phyloP scores from a whole-genome alignment of 192 early-diverging fungal species.

The Backusella psychrophila region DNA sequence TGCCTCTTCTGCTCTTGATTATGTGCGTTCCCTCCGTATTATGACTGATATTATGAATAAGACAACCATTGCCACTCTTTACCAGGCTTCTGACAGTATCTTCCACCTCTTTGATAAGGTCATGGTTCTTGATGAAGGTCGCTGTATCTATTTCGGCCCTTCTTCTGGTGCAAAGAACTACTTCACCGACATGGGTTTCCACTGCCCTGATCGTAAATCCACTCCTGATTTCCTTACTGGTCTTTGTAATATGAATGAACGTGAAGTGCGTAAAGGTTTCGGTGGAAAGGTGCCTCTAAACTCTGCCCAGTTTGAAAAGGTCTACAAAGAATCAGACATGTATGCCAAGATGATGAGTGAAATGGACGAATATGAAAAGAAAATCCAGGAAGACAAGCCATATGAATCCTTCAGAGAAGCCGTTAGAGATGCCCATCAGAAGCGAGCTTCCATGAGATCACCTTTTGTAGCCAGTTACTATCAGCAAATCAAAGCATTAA shows the following conservation, averaged over 20 bases:
- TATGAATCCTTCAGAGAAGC: slow-evolving; percentile 43
- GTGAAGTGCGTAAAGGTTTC: slow-evolving; percentile 43
- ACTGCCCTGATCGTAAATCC: slow-evolving; percentile 51
- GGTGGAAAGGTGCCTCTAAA: slow-evolving; percentile 46
- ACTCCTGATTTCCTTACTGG: slow-evolving; percentile 67
- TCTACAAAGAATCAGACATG: slow-evolving; percentile 40
- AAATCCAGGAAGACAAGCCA: slow-evolving; percentile 30
- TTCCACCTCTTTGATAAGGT: slow-evolving; percentile 63
- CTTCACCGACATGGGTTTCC: slow-evolving; percentile 48
- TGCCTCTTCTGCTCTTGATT: slow-evolving; percentile 76
- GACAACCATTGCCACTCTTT: slow-evolving; percentile 59
- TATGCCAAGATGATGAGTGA: slow-evolving; percentile 30
- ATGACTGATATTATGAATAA: slow-evolving; percentile 65
- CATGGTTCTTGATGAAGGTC: slow-evolving; percentile 64
- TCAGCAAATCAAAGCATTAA: slow-evolving; percentile 46
- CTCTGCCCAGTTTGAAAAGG: slow-evolving; percentile 54
- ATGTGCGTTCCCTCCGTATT: slow-evolving; percentile 67
- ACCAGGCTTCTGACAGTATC: slow-evolving; percentile 74
- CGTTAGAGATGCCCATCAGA: slow-evolving; percentile 53
- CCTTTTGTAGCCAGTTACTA: slow-evolving; percentile 57
- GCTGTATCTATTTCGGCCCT: slow-evolving; percentile 60
- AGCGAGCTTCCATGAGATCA: slow-evolving; percentile 41
- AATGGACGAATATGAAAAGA: slow-evolving; percentile 28
- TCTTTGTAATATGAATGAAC: slow-evolving; percentile 57
- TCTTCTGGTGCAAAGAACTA: slow-evolving; percentile 44